These are phyloP conservation scores for Cordyceps javanica DNA, from an alignment of 2,329 filamentous ascomycete species.

Conservation along the genomic window DNA sequence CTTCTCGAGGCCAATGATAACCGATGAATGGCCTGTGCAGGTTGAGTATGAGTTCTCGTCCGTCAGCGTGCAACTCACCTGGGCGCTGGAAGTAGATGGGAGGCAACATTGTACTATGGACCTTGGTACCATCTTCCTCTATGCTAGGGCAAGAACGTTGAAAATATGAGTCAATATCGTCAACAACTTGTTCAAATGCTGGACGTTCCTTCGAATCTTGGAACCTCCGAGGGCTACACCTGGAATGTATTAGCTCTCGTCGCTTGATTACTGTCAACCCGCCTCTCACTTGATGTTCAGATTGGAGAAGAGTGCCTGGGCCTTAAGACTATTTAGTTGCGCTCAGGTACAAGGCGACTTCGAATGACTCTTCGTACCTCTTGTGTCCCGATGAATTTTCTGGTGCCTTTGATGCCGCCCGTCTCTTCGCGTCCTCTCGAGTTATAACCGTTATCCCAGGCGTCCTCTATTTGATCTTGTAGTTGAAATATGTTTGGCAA, in stretches of 20 bases:
- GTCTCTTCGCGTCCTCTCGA: constrained; percentile 69
- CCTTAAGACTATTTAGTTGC: neutral
- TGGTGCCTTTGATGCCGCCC: constrained; percentile 77
- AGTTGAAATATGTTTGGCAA: constrained; percentile 75
- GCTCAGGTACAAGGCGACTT: neutral
- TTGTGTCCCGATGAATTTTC: constrained; percentile 92
- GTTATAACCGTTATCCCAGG: constrained; percentile 85
- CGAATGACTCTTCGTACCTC: constrained; percentile 50
- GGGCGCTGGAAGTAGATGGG: constrained; percentile 89
- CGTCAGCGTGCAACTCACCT: constrained; percentile 37
- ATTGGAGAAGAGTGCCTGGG: neutral
- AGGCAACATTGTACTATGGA: constrained; percentile 66
- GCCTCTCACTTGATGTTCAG: neutral
- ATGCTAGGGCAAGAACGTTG: neutral
- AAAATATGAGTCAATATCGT: constrained; percentile 71
- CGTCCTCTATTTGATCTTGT: constrained; percentile 79
- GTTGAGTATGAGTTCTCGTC: neutral
- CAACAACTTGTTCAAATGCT: constrained; percentile 50
- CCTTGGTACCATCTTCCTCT: constrained; percentile 37
- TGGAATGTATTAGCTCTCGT: neutral
- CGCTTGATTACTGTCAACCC: no score
- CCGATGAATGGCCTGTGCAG: constrained; percentile 73
- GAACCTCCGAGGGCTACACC: constrained; percentile 1
- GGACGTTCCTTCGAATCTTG: neutral
- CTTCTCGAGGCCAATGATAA: constrained; percentile 78